Percentiles rank a stretch among this genome's conserved stretches.
phyloP scores from a whole-genome alignment of 352 stramenopile genomes.

The Globisporangium yorkense region DNA sequence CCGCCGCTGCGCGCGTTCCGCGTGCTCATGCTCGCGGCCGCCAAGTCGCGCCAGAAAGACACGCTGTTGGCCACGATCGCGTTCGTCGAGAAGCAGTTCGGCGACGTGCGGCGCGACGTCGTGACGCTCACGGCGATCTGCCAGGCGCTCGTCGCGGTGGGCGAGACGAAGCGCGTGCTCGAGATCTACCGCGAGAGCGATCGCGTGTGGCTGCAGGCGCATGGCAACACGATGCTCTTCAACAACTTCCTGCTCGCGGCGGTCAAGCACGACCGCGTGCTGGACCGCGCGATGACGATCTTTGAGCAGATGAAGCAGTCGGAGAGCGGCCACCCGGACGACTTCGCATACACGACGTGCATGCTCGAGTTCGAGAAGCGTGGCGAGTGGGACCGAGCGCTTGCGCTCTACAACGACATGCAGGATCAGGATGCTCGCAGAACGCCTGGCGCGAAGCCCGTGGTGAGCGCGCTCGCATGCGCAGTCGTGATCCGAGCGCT shows the following conservation, averaged over 20 bases:
- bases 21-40: slow-evolving; percentile 51
- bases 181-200: slow-evolving; percentile 43
- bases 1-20: slow-evolving; percentile 50
- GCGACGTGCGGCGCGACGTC: slow-evolving; percentile 25
- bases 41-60: slow-evolving; percentile 37
- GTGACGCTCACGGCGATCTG: slow-evolving; percentile 52
- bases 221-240: slow-evolving; percentile 42
- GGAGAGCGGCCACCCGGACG: slow-evolving; percentile 34
- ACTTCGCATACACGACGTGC: slow-evolving; percentile 59
- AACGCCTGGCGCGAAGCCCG: slow-evolving; percentile 5
- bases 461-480: slow-evolving; percentile 49
- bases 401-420: slow-evolving; percentile 60
- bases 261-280: slow-evolving; percentile 17
- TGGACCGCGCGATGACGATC: slow-evolving; percentile 29
- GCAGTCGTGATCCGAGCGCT: slow-evolving; percentile 41
- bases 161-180: slow-evolving; percentile 33
- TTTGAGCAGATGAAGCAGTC: slow-evolving; percentile 39
- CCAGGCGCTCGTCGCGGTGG: slow-evolving; percentile 48
- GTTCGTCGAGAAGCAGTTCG: slow-evolving; percentile 44
- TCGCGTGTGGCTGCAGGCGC: slow-evolving; percentile 23
- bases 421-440: slow-evolving; percentile 24
- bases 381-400: slow-evolving; percentile 31
- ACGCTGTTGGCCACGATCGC: slow-evolving; percentile 36
- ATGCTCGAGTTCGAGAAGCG: slow-evolving; percentile 50
- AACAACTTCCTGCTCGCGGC: slow-evolving; percentile 61